Evolutionary conservation across 1,284 basidiomycete genomes (phyloP), one percentile per base, ranked within the genome.

Genomic region (Hypsizygus ulmarius): DNA sequence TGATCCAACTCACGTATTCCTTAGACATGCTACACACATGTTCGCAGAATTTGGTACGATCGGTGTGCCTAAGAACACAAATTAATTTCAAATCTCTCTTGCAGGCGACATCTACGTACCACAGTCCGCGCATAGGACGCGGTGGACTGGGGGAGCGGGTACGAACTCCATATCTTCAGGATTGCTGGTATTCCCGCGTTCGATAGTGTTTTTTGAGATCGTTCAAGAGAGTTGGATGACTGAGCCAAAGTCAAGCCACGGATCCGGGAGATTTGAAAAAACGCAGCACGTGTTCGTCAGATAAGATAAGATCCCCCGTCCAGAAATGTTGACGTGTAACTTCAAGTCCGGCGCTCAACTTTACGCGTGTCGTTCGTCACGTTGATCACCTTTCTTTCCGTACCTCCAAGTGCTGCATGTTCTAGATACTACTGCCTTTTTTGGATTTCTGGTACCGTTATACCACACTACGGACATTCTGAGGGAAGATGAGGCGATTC

Each of bases 21-120:
- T 72, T 45, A 97, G 72, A 64, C 93, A 96, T 45, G 82, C 84
- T n/a, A 95, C 88, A 69, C 96, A 98, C 36, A 97, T 77, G 73
- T 97, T 97, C 44, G 96, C 94, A 55, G 91, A 93, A 69, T 98
- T 98, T 28, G 96, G 91, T 42, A 90, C 84, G 64, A 98, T 99
- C 45, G 91, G 91, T n/a, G 85, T 90, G 51, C 93, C 93, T 87
- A 52, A 42, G 11, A 43, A 28, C 35, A 41, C 19, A 40, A 33
- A 51, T 53, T 19, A 51, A 34, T 46, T 39, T 12, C n/a, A n/a
- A 27, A 18, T 35, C 43, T 43, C 40, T 49, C 18, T 37, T 25
- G 10, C n/a, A 12, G 47, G 44, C 48, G 34, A 44, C 14, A 41
- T 39, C 12, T 39, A 61, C 74, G 62, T 70, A 81, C 89, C 88